Evolutionary conservation across 176 grass and related monocot genomes (phyloP), one percentile per base, ranked within the genome.

Genomic region (Urochloa ruziziensis): DNA sequence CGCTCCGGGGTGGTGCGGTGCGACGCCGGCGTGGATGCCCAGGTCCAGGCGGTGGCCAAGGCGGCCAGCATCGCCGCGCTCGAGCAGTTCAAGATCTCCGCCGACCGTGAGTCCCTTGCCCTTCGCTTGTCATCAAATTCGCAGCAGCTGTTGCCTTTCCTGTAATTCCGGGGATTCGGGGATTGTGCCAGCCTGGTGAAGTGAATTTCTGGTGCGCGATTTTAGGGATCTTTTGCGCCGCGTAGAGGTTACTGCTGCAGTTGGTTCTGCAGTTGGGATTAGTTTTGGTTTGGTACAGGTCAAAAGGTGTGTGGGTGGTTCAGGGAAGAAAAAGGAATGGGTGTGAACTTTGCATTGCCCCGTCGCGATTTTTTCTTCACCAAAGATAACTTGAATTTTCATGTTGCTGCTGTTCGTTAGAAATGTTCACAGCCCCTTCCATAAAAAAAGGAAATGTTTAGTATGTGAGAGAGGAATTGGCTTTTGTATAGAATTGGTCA

Each of bases 51-150:
- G 21, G 83, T 48, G 62, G 74, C 89, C 32, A 90, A 90, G 77
- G 87, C 77, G 0, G 81, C 91, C 71, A 93, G 89, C 84, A 73
- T 93, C 61, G 85, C 87, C 48, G 93, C 93, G 23, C 79, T 98
- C 60, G 96, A 98, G 80, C 96, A 93, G 87, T 98, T 98, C 91
- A 98, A 98, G 87, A 98, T 98, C 85, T 98, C 93, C 30, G 91
- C 96, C 1, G 96, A 98, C 74, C 85, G 96, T 98, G 80, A 98
- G 96, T 84, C 29, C 24, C 24, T 84, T 37, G 40, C 44, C 43
- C 75, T 77, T 59, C 14, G 18, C 16, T 10, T 8, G 15, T 32
- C 24, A 44, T 56, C 59, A 10, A 66, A 73, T 63, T 70, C 53
- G n/a, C 51, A 27, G 54, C 74, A 78, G 70, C 35, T 40, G 54